Base-by-base conservation (phyloP, 2,329 filamentous ascomycete genomes). In the Aspergillus amoenus region DNA sequence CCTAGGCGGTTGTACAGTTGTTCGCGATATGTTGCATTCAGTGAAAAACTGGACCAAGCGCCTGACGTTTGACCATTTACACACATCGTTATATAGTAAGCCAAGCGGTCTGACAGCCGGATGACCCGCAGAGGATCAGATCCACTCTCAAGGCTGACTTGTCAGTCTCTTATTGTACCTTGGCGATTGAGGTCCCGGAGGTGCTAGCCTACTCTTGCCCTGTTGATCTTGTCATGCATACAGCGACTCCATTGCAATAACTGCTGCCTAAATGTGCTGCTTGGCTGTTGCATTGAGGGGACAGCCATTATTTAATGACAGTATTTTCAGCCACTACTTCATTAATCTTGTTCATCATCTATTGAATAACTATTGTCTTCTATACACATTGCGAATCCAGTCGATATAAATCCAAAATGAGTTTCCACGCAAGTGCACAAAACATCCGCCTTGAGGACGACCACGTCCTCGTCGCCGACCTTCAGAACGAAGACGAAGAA, bases 371-470 rank as follows among this genome's bases (percentile, higher is more conserved):
- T 27, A n/a, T 3, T 21, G 8, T 9, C 1, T 37, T 18, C 27
- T 21, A 37, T 27, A 34, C n/a, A 21, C 12, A 2, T 4, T 2
- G 4, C 24, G 9, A 2, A 44, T 24, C 44, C 15, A n/a, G n/a
- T 13, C 9, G 7, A n/a, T 9, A 30, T 17, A n/a, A 30, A 21
- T 21, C 17, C 37, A 66, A 30, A 43, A 66, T 66, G 64, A 60
- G 58, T 42, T 66, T 66, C 60, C 63, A 66, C 42, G 15, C 39
- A 7, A 56, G 18, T 47, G 64, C 64, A 7, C 43, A 56, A n/a
- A 34, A 60, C 27, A 61, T 65, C 52, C 12, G 48, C 6, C 32
- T 66, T n/a, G 50, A 58, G 30, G 58, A 59, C 15, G 34, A 41
- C 43, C 56, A 61, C 30, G 13, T 44, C 47, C 56, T 66, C 37